Conservation (phyloP, 805 yeast species). For the Isabelozyma pseudorhagii region DNA sequence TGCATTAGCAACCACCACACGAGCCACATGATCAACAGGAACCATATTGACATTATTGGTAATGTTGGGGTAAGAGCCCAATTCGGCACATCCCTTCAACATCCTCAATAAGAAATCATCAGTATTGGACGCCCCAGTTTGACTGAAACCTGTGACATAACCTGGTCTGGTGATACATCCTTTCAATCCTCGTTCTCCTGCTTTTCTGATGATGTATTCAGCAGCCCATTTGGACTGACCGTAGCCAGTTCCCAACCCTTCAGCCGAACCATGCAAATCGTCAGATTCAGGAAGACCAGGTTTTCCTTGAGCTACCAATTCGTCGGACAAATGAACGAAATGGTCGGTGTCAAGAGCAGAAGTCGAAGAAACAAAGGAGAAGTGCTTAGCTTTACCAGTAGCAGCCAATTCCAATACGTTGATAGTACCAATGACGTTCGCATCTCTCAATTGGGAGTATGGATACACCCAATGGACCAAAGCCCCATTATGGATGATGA, state of each 20-base stretch:
- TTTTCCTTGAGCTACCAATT: conserved; percentile 58
- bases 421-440: conserved; percentile 86
- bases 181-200: conserved; percentile 81
- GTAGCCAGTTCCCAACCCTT: conserved; percentile 86
- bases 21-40: conserved; percentile 97
- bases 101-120: conserved; percentile 94
- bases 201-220: conserved; percentile 81
- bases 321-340: conserved; percentile 74
- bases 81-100: conserved; percentile 90
- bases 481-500: conserved; percentile 94
- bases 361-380: conserved; percentile 93
- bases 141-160: conserved; percentile 83
- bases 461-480: conserved; percentile 99
- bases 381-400: conserved; percentile 78
- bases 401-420: conserved; percentile 78
- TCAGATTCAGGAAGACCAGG: conserved; percentile 81
- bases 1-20: conserved; percentile 81
- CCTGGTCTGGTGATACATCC: conserved; percentile 96
- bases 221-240: conserved; percentile 99
- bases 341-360: conserved; percentile 86
- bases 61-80: conserved; percentile 84
- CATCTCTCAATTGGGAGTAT: conserved; percentile 82
- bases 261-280: conserved; percentile 74
- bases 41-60: conserved; percentile 90
- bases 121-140: conserved; percentile 87